Evolutionary conservation across 2,329 filamentous ascomycete genomes (phyloP), one percentile per base, ranked within the genome.

Genomic region (Lasiodiplodia sp.): DNA sequence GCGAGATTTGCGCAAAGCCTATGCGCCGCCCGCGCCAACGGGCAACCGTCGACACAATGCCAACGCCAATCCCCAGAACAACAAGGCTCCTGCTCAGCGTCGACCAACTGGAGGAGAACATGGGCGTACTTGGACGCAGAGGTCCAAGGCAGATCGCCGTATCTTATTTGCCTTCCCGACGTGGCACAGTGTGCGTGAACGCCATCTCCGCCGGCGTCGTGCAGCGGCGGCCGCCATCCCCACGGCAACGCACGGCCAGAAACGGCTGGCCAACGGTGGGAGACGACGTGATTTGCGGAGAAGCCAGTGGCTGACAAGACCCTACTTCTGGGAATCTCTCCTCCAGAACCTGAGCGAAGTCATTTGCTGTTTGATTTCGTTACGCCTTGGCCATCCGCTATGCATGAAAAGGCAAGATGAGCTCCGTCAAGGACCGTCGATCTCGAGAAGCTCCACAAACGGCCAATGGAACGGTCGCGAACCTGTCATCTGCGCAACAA

Each of bases 351-450:
- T 40, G n/a, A 21, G n/a, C 16, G n/a, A 7, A 23, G 23, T 10
- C 25, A 12, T 10, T 62, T 28, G 37, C n/a, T 38, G 57, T 4
- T 6, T n/a, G 44, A 63, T 44, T 49, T 51, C 37, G 21, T 25
- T 64, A 28, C 60, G 60, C 60, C 60, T n/a, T 25, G 60, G 47
- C 60, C 60, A 52, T 51, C 60, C 60, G 60, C 60, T 64, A 64
- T 28, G 60, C 60, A 64, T 64, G 60, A 64, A 64, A 52, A 51
- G 60, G 60, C 60, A 64, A 64, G 60, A 64, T 64, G 60, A 64
- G 60, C 60, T 64, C 60, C 60, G 31, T 37, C 31, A 64, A 64
- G 60, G 31, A n/a, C 44, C 21, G 60, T 49, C 60, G 60, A 64
- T 64, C 60, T 63, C 38, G 44, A 51, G 25, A 34, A 18, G 58